A percentile compares a stretch with the other conserved stretches of the same genome.
Conservation (phyloP, 2,329 filamentous ascomycete species). For the Juglanconis juglandina region DNA sequence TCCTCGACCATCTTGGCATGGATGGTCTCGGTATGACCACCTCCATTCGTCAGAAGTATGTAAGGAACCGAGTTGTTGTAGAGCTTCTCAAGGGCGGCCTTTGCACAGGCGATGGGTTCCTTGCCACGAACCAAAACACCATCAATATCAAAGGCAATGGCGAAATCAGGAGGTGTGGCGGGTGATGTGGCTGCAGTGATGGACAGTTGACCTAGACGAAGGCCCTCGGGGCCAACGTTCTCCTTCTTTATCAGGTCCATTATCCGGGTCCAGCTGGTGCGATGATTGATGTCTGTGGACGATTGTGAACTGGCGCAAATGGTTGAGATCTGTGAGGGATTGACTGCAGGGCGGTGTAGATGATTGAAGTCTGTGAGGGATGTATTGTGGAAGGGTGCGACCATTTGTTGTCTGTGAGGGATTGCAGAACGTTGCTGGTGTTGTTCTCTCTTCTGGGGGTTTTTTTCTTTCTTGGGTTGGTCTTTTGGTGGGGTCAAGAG, state of each 20-base stretch:
- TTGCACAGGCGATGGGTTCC: conserved; percentile 59
- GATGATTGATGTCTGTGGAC: too few relatives aligned
- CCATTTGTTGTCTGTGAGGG: too few relatives aligned
- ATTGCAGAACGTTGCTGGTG: too few relatives aligned
- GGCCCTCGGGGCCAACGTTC: background rate
- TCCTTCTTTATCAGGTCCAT: background rate
- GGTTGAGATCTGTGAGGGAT: too few relatives aligned
- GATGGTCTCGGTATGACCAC: conserved; percentile 62
- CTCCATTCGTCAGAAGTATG: conserved; percentile 72
- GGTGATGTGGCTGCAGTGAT: background rate
- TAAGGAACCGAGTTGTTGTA: conserved; percentile 63
- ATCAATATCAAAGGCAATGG: conserved; percentile 51
- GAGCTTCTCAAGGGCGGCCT: conserved; percentile 55
- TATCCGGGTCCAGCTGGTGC: too few relatives aligned
- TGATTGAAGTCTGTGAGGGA: too few relatives aligned
- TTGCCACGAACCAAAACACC: conserved; percentile 67
- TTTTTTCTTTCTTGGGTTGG: too few relatives aligned
- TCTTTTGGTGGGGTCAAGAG: too few relatives aligned
- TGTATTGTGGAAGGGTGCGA: too few relatives aligned
- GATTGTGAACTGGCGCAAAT: too few relatives aligned
- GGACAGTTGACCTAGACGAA: background rate
- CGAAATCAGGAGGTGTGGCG: conserved; percentile 11
- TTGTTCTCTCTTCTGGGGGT: too few relatives aligned
- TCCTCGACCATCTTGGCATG: conserved; percentile 58
- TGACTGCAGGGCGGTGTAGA: too few relatives aligned